Percentiles rank a stretch among this genome's conserved stretches.
These are phyloP conservation scores for Anthracocystis walkeri DNA, from an alignment of 1,284 basidiomycete genomes.

Conservation along the genomic window DNA sequence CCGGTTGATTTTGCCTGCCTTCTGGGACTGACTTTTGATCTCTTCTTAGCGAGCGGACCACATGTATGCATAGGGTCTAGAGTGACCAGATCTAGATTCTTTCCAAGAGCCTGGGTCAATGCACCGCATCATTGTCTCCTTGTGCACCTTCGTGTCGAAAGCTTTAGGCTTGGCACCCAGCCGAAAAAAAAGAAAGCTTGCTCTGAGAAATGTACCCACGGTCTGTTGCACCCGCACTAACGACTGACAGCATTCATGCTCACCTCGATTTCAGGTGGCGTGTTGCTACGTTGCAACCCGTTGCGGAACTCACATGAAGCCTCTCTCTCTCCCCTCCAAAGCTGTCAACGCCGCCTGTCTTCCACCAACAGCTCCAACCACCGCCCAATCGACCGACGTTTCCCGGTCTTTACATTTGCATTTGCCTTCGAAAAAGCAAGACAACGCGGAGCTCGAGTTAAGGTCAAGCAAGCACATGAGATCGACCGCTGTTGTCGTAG, in stretches of 20 bases:
- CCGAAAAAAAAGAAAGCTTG: background rate
- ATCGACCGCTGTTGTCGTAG: constrained; percentile 1
- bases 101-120: too few species aligned
- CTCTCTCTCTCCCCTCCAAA: background rate
- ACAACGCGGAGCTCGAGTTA: constrained; percentile 2
- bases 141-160: background rate
- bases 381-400: background rate
- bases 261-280: background rate
- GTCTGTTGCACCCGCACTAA: background rate
- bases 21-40: too few species aligned
- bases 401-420: background rate
- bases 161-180: background rate
- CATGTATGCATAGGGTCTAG: too few species aligned
- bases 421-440: background rate
- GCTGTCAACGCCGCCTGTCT: background rate
- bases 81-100: too few species aligned
- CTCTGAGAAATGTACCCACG: background rate
- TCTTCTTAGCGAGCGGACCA: too few species aligned
- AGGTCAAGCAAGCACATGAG: background rate
- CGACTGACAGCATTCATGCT: background rate
- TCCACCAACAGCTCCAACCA: background rate
- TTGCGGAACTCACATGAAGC: background rate
- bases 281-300: background rate
- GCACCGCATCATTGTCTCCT: too few species aligned
- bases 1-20: too few species aligned